Evolutionary conservation across 805 yeast species (phyloP), one percentile per base, ranked within the genome.

Genomic region (Candida insectalens): DNA sequence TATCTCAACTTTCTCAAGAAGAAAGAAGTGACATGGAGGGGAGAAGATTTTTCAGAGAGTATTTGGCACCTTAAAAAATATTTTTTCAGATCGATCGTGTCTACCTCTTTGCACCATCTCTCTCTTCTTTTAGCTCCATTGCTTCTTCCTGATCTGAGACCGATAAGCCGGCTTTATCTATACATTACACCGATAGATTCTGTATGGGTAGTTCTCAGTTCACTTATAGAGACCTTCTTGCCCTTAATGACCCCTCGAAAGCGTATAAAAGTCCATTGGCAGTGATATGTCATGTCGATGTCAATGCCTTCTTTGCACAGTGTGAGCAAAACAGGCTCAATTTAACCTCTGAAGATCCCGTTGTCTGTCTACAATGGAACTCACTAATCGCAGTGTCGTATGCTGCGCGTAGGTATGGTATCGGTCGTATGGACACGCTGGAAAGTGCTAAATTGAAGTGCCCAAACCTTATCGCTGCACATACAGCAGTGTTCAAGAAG

Each of bases 241-340:
- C 64, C 29, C 55, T 83, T 12, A 61, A 65, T 32, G 64, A 71
- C 31, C 59, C 62, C 1, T 42, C 47, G 2, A 62, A 55, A 9
- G 62, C 92, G 2, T 77, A 71, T 51, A 45, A 49, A 5, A 77
- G 87, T 39, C 84, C 89, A 2, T 60, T 89, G 8, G 66, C 95
- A 0, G 81, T 82, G 17, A 71, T 92, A 25, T 87, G 81, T 6
- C 94, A 87, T 46, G 69, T 92, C 17, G 98, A 92, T 57, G 71
- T 85, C 47, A 94, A 92, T 59, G 96, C 97, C 9, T 92, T 88
- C 55, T 92, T 83, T 57, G 95, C 98, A 0, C 98, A 92, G 51
- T 92, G 80, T 20, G 96, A 92, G 48, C 89, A 81, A 44, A 62
- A 83, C 5, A 59, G 96, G 27, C 64, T 84, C 13, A 79, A 79